Evolutionary conservation across 441 rosid genomes (phyloP).

Genomic region (Corymbia citriodora): DNA sequence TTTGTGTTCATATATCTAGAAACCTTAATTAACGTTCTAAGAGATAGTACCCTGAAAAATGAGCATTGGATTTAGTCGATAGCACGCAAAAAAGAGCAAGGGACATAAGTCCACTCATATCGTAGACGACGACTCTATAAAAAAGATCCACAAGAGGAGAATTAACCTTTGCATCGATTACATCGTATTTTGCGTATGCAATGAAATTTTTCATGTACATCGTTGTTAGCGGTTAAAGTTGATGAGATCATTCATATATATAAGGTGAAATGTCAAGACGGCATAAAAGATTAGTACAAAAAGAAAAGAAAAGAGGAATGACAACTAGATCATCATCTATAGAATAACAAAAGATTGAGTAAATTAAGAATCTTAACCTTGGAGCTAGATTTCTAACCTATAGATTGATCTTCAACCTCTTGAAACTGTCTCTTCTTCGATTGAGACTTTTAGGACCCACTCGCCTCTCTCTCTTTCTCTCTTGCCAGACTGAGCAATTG

Average conservation of each 20-base stretch:
- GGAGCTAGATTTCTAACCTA: neutral
- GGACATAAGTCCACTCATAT: neutral
- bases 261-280: neutral
- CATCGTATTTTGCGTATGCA: neutral
- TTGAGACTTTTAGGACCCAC: neutral
- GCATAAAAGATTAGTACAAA: neutral
- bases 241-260: neutral
- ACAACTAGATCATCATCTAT: neutral
- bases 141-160: neutral
- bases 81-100: neutral
- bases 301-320: neutral
- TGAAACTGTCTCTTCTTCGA: neutral
- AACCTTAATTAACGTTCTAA: neutral
- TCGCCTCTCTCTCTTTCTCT: neutral
- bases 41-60: neutral
- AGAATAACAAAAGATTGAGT: neutral
- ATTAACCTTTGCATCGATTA: neutral
- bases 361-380: neutral
- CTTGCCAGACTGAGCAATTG: neutral
- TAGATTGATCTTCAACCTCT: neutral
- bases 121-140: neutral
- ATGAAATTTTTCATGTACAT: neutral
- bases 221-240: neutral
- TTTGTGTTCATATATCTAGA: neutral
- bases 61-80: neutral